These are phyloP conservation scores for Starmerella davenportii DNA, from an alignment of 805 yeast species.

Conservation along the genomic window DNA sequence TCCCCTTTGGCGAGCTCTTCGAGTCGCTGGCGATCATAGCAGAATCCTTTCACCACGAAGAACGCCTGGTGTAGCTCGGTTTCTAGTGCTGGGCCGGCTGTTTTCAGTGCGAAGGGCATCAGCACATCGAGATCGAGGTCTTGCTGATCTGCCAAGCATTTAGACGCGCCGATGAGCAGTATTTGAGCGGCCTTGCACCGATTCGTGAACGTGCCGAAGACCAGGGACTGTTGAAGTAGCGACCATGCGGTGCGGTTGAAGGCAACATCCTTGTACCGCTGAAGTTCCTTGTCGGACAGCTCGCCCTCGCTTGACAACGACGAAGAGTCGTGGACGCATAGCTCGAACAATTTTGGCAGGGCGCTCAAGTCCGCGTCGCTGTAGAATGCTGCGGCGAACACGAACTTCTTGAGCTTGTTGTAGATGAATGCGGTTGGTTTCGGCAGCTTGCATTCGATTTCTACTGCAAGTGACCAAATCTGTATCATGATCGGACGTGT, in stretches of 20 bases:
- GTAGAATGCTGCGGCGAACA: not conserved
- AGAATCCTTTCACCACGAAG: not conserved
- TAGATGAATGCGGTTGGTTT: slow-evolving; percentile 2
- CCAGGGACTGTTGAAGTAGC: not conserved
- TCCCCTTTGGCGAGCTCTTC: not conserved
- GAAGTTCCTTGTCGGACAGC: not conserved
- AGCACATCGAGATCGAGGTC: not conserved
- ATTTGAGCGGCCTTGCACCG: not conserved
- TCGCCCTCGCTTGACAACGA: not conserved
- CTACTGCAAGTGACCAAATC: slow-evolving; percentile 3
- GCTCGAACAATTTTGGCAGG: not conserved
- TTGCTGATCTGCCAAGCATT: not conserved
- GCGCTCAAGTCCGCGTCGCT: not conserved
- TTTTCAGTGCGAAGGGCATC: not conserved
- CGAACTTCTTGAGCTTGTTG: slow-evolving; percentile 2
- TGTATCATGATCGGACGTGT: not conserved
- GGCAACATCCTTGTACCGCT: not conserved
- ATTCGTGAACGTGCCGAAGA: not conserved
- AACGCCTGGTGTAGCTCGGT: slow-evolving; percentile 1
- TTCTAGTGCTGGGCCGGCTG: not conserved
- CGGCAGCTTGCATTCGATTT: slow-evolving; percentile 1
- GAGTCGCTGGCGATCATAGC: not conserved
- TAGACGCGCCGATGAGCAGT: not conserved
- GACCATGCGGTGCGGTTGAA: not conserved
- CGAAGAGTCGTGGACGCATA: not conserved